A percentile compares a stretch with the other conserved stretches of the same genome.
Conservation (phyloP, 78 protist genomes). For the Dictyostelium firmibasis region DNA sequence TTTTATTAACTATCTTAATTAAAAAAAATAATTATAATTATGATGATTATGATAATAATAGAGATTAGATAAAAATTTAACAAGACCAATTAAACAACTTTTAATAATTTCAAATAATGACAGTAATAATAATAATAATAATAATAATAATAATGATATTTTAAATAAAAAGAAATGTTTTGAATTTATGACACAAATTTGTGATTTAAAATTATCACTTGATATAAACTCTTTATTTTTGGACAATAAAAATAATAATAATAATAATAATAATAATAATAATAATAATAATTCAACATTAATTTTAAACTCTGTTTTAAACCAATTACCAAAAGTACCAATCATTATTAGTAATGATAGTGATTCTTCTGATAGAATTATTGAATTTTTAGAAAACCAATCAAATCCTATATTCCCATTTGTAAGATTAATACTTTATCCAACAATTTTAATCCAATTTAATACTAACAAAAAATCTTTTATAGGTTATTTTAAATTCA, state of each 20-base stretch:
- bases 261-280: not conserved
- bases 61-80: constrained; percentile 16
- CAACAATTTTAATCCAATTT: too few species aligned
- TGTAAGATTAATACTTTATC: not conserved
- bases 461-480: not conserved
- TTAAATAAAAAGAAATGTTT: not conserved
- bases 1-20: too few species aligned
- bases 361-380: not conserved
- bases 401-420: constrained; percentile 5
- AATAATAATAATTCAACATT: not conserved
- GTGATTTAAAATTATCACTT: not conserved
- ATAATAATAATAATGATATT: too few species aligned
- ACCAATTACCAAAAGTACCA: not conserved
- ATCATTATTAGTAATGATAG: not conserved
- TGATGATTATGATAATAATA: not conserved
- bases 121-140: not conserved
- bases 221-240: not conserved
- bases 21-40: too few species aligned
- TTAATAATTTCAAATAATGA: not conserved
- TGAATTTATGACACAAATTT: not conserved
- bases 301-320: not conserved
- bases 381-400: not conserved
- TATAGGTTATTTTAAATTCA: not conserved
- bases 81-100: not conserved
- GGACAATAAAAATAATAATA: too few species aligned